Evolutionary conservation across 345 rosid species (phyloP).

Genomic region (Jatropha curcas): DNA sequence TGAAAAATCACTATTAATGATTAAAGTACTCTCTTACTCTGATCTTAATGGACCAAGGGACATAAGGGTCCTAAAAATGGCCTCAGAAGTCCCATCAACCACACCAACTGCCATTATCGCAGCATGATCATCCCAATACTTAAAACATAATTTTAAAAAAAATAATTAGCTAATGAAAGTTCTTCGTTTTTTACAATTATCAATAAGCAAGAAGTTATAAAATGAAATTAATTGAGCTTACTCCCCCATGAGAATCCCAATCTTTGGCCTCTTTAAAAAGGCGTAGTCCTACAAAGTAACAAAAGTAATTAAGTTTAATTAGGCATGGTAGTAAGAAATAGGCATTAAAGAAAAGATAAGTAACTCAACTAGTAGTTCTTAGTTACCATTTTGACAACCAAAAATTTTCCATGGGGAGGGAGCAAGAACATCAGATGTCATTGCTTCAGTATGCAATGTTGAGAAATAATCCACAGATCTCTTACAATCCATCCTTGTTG

Average conservation of each 20-base stretch:
- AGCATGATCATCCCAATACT: constrained; percentile 91
- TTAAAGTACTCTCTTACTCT: constrained; percentile 54
- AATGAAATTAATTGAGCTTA: constrained; percentile 29
- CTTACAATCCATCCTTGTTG: constrained; percentile 47
- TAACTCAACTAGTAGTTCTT: constrained; percentile 6
- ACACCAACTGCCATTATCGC: constrained; percentile 97
- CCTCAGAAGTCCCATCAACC: constrained; percentile 78
- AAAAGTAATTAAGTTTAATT: neutral
- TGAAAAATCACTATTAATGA: neutral
- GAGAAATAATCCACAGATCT: constrained; percentile 54
- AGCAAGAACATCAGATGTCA: constrained; percentile 74
- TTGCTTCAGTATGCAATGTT: constrained; percentile 46
- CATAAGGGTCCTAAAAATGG: constrained; percentile 73
- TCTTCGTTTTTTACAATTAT: neutral
- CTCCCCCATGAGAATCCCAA: constrained; percentile 59
- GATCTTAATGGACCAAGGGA: constrained; percentile 80
- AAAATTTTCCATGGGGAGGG: constrained; percentile 96
- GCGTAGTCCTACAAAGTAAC: constrained; percentile 60
- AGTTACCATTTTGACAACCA: constrained; percentile 93
- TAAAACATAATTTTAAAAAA: constrained; percentile 25
- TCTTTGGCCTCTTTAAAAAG: constrained; percentile 94
- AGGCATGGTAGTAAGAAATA: constrained; percentile 7
- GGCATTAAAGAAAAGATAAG: neutral
- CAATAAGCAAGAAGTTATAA: neutral
- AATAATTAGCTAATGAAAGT: constrained; percentile 1